Evolutionary conservation across 192 early-diverging fungal genomes (phyloP).

Genomic region (Coemansia sp.): DNA sequence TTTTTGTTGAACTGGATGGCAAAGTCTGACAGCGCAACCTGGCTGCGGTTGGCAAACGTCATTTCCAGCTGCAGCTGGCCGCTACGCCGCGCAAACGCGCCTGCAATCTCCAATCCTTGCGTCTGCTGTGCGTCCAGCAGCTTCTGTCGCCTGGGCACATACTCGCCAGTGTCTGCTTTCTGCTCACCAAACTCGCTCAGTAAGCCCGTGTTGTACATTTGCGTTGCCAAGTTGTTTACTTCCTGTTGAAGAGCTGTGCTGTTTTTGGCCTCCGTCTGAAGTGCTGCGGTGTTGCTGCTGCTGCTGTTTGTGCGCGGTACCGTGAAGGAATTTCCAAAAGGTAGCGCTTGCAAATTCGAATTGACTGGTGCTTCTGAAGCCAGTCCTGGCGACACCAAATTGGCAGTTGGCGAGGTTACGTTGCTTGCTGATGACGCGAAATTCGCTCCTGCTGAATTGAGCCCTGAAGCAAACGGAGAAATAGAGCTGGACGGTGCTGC

Average conservation of each 20-base stretch:
- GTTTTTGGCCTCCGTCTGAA: background rate
- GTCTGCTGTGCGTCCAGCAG: slow-evolving; percentile 51
- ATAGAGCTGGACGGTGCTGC: background rate
- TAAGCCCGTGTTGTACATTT: slow-evolving; percentile 43
- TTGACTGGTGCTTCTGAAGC: no score
- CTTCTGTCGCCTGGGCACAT: slow-evolving; percentile 44
- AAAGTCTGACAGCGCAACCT: slow-evolving; percentile 57
- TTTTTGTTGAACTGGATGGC: slow-evolving; percentile 84
- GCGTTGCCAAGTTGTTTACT: slow-evolving; percentile 28
- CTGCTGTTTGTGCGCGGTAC: no score
- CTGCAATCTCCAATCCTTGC: slow-evolving; percentile 55
- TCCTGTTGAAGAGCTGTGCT: slow-evolving; percentile 19
- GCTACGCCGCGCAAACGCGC: slow-evolving; percentile 58
- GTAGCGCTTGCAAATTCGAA: no score
- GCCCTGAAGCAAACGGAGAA: background rate
- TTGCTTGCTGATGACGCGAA: background rate
- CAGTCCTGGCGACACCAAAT: background rate
- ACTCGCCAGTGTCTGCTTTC: slow-evolving; percentile 9
- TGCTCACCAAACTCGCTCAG: slow-evolving; percentile 8
- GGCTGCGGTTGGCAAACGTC: slow-evolving; percentile 57
- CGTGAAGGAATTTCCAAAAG: no score
- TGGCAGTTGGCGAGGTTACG: slow-evolving; percentile 2
- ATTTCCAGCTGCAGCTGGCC: slow-evolving; percentile 66
- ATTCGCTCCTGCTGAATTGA: background rate
- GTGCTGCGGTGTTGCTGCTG: no score